These are phyloP conservation scores for Chlamydomonas reinhardtii DNA, from an alignment of 163 green algal species.

Conservation along the genomic window DNA sequence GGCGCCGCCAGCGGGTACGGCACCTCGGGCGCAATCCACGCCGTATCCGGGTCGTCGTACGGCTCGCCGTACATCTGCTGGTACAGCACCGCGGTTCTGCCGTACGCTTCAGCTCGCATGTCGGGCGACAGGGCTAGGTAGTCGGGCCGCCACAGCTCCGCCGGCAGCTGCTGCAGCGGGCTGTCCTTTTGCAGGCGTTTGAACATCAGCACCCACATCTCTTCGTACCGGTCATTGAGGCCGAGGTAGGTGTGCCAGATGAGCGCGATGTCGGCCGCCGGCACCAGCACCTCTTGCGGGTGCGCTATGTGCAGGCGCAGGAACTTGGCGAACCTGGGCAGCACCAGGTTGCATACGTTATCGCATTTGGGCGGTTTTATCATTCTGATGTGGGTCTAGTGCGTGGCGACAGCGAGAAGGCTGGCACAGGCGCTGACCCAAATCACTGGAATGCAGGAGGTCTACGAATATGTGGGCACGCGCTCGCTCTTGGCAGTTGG, in stretches of 20 bases:
- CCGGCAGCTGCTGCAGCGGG: not conserved
- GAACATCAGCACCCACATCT: not conserved
- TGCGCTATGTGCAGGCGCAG: constrained; percentile 12
- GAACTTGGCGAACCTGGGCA: constrained; percentile 20
- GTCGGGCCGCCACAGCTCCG: not conserved
- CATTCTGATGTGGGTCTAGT: no score
- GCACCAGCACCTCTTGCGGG: constrained; percentile 16
- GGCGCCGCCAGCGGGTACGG: not conserved
- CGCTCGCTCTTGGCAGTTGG: no score
- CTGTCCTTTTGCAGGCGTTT: no score
- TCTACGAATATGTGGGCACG: no score
- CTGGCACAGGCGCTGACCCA: no score
- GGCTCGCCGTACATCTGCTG: not conserved
- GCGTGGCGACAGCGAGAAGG: no score
- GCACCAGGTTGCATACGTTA: no score
- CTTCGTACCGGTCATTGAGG: not conserved
- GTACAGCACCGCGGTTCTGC: not conserved
- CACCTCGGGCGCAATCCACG: not conserved
- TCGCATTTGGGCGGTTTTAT: no score
- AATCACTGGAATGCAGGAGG: no score
- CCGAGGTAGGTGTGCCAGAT: constrained; percentile 42
- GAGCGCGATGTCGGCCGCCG: constrained; percentile 36
- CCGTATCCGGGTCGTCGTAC: not conserved
- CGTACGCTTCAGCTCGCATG: not conserved
- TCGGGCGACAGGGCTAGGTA: not conserved